These are phyloP conservation scores for Sphaerobolus stellatus DNA, from an alignment of 1,284 basidiomycete species.

Conservation along the genomic window DNA sequence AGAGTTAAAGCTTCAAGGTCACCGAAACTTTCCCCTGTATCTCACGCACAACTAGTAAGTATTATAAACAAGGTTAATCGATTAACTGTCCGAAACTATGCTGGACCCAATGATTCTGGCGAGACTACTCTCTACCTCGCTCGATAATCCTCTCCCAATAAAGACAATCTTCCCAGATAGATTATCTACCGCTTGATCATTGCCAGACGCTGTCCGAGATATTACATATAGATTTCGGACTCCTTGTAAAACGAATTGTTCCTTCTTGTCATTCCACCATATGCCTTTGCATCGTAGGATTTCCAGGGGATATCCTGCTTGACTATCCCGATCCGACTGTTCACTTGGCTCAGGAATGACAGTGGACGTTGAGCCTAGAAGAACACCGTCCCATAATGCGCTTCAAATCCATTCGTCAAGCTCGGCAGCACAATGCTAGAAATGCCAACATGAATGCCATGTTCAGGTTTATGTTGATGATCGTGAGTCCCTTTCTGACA, in stretches of 20 bases:
- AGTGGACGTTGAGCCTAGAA: constrained; percentile 33
- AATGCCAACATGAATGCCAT: constrained; percentile 60
- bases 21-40: too few relatives aligned
- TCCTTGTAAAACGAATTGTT: constrained; percentile 77
- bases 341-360: too few relatives aligned
- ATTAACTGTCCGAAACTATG: too few relatives aligned
- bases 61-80: too few relatives aligned
- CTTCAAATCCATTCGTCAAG: constrained; percentile 78
- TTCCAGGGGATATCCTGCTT: too few relatives aligned
- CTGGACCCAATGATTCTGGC: neutral
- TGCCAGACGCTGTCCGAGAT: constrained; percentile 47
- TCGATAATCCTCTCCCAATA: constrained; percentile 77
- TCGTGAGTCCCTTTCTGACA: constrained; percentile 23
- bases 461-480: constrained; percentile 27
- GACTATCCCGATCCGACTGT: constrained; percentile 17
- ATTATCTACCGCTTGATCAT: constrained; percentile 1
- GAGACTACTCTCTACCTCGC: constrained; percentile 12
- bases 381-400: constrained; percentile 72
- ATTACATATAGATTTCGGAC: constrained; percentile 87
- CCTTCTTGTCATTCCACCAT: constrained; percentile 50
- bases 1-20: too few relatives aligned
- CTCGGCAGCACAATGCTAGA: constrained; percentile 51
- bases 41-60: too few relatives aligned
- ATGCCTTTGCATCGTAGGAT: constrained; percentile 85
- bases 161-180: constrained; percentile 75